Conservation (phyloP, 2,329 filamentous ascomycete genomes). For the Aulographum hederae region DNA sequence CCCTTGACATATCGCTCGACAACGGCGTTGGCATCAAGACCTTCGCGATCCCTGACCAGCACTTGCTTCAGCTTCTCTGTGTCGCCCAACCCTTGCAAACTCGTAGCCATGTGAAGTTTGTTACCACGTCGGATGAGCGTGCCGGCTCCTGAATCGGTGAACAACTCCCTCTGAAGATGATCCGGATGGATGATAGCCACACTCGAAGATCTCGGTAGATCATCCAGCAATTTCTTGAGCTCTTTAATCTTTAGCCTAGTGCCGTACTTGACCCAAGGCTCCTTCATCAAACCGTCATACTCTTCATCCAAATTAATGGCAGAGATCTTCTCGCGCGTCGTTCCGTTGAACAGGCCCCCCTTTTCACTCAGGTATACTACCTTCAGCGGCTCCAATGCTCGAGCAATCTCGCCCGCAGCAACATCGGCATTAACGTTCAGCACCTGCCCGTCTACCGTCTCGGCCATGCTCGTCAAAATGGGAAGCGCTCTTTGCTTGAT, state of each 20-base stretch:
- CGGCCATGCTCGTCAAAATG: conserved; percentile 89
- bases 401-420: conserved; percentile 80
- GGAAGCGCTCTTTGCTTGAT: conserved; percentile 85
- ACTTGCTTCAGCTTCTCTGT: conserved; percentile 62
- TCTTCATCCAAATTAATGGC: conserved; percentile 96
- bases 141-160: conserved; percentile 88
- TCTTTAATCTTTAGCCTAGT: conserved; percentile 95
- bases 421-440: conserved; percentile 98
- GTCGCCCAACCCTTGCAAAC: conserved; percentile 58
- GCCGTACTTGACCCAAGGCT: conserved; percentile 89
- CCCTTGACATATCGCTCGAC: conserved; percentile 76
- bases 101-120: conserved; percentile 61
- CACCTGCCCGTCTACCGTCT: conserved; percentile 77
- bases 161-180: conserved; percentile 88
- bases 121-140: conserved; percentile 84
- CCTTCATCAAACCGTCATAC: conserved; percentile 78
- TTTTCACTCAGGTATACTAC: conserved; percentile 98
- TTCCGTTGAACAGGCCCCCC: conserved; percentile 84
- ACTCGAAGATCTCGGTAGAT: conserved; percentile 76
- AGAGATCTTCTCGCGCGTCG: conserved; percentile 88
- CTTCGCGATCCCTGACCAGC: conserved; percentile 63
- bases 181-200: conserved; percentile 96
- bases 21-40: conserved; percentile 62
- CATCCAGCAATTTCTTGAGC: conserved; percentile 82
- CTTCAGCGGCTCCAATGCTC: conserved; percentile 80